Evolutionary conservation across 352 stramenopile genomes (phyloP), one percentile per base, ranked within the genome.

Genomic region (Phytopythium vexans): DNA sequence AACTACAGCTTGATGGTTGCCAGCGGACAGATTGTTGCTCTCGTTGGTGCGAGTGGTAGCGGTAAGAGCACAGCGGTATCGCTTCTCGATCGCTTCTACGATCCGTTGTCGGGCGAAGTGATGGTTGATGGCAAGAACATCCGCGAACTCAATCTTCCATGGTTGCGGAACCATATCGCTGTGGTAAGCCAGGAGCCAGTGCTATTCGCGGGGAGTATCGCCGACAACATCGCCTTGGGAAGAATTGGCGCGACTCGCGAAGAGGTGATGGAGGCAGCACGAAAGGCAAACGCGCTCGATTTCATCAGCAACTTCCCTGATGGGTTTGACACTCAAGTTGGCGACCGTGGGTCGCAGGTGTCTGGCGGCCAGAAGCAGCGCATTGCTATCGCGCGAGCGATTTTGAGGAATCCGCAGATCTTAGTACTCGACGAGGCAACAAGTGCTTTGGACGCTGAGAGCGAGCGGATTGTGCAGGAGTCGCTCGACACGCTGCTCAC

Each of bases 51-150:
- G 16, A 88, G 62, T 54, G 89, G 89, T 34, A 90, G 74, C 47
- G 91, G 91, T 34, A 97, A 97, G 64, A 86, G 59, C 46, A 97
- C 86, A 6, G 81, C 89, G 7, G 79, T 95, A 21, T 61, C 74
- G n/a, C 60, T 98, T 7, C 52, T 41, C 8, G 68, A 84, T 46
- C 62, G 76, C 15, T 86, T 86, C 51, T 86, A 86, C 55, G 72
- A 82, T 44, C 74, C 74, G 3, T 15, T 27, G 6, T 44, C 58
- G 31, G 90, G 89, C 9, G 34, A 27, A 9, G 83, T 98, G 37
- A 49, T 50, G 9, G 42, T 97, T 45, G 81, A 97, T 53, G 78
- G 75, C 43, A 46, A 66, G 4, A 74, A 94, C 51, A 45, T 97
- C 4, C 74, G 70, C 21, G 54, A 67, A 33, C 36, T 96, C 33